These are phyloP conservation scores for Camptophora hylomeconis DNA, from an alignment of 2,329 filamentous ascomycete species.

Conservation along the genomic window DNA sequence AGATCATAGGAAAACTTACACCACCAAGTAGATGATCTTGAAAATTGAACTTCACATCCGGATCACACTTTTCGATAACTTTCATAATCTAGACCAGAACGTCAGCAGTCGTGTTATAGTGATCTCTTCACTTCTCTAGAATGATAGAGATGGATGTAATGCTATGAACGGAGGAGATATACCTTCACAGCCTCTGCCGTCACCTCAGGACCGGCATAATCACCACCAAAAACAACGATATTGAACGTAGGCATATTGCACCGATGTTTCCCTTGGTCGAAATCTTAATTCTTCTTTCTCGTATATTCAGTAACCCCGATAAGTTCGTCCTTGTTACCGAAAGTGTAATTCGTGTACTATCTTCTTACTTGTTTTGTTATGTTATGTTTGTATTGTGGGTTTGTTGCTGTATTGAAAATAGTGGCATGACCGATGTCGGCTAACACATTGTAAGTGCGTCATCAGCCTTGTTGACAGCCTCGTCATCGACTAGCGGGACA, in stretches of 20 bases:
- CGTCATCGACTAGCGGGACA: too few relatives aligned
- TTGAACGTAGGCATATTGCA: constrained; percentile 57
- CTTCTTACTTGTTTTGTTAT: too few relatives aligned
- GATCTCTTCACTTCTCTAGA: not conserved
- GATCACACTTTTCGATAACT: constrained; percentile 56
- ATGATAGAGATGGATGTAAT: constrained; percentile 1
- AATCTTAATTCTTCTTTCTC: too few relatives aligned
- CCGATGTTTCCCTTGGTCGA: too few relatives aligned
- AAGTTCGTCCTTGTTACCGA: too few relatives aligned
- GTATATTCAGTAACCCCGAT: too few relatives aligned
- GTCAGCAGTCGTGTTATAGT: constrained; percentile 4
- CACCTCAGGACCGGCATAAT: constrained; percentile 81
- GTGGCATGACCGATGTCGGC: too few relatives aligned
- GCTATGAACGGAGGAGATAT: constrained; percentile 16
- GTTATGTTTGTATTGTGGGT: too few relatives aligned
- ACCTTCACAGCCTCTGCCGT: constrained; percentile 78
- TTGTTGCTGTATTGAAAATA: too few relatives aligned
- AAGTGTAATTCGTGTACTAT: too few relatives aligned
- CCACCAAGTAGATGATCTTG: constrained; percentile 83
- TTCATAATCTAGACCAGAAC: constrained; percentile 52
- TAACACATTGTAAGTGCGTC: too few relatives aligned
- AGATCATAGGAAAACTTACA: constrained; percentile 45
- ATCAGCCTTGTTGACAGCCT: too few relatives aligned
- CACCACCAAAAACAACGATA: constrained; percentile 69
- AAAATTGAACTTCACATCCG: constrained; percentile 72